Evolutionary conservation across 2,329 filamentous ascomycete species (phyloP).

Genomic region (Aspergillus oerlinghausenensis): DNA sequence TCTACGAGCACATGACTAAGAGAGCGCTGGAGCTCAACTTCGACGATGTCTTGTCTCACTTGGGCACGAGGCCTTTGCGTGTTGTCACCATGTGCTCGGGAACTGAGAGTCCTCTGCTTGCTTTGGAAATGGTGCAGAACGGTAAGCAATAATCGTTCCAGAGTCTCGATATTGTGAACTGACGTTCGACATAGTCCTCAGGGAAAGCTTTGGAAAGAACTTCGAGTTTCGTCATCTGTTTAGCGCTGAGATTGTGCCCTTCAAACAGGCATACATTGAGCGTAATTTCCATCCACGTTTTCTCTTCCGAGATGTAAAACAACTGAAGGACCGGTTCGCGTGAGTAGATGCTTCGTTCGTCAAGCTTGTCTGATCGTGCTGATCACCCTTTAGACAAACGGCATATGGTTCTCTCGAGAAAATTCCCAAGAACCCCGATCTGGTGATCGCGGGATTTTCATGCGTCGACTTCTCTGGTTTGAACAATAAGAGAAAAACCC

Average conservation of each 20-base stretch:
- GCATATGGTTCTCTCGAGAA: constrained; percentile 58
- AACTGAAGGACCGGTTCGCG: constrained; percentile 49
- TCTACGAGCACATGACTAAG: constrained; percentile 23
- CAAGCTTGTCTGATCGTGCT: constrained; percentile 1
- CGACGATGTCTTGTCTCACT: constrained; percentile 38
- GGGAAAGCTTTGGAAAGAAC: constrained; percentile 25
- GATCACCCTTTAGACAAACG: constrained; percentile 50
- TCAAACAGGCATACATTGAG: constrained; percentile 62
- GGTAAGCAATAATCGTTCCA: constrained; percentile 25
- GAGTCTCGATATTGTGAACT: neutral
- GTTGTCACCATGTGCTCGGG: constrained; percentile 74
- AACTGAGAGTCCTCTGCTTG: constrained; percentile 69
- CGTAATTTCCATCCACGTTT: constrained; percentile 52
- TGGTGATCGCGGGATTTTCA: constrained; percentile 68
- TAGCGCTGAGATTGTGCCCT: constrained; percentile 59
- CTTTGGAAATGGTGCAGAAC: constrained; percentile 54
- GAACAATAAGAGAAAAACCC: constrained; percentile 53
- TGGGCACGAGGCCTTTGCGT: constrained; percentile 41
- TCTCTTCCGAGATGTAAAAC: constrained; percentile 57
- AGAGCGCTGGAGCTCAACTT: constrained; percentile 34
- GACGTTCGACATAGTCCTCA: constrained; percentile 23
- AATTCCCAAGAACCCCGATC: constrained; percentile 57
- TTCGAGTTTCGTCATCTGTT: constrained; percentile 54
- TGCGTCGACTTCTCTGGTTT: constrained; percentile 70
- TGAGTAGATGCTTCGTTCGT: constrained; percentile 30